Evolutionary conservation across 176 grass and related monocot genomes (phyloP).

Genomic region (Alopecurus myosuroides): DNA sequence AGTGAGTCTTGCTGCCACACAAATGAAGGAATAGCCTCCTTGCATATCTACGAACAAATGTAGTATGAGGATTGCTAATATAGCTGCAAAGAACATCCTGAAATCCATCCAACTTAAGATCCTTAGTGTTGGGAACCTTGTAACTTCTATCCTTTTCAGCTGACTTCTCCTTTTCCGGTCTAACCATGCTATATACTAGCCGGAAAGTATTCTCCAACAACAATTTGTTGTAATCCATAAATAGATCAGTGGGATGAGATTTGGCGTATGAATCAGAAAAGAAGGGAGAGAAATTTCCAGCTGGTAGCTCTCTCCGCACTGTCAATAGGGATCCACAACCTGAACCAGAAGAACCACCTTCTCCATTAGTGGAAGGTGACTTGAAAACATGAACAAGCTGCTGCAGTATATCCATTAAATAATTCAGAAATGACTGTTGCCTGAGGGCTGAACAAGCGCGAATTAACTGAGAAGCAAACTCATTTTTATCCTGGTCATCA

Average conservation of each 20-base stretch:
- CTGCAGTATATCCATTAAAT: slow-evolving; percentile 97
- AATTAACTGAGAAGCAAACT: slow-evolving; percentile 83
- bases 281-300: slow-evolving; percentile 95
- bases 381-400: slow-evolving; percentile 89
- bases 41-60: slow-evolving; percentile 90
- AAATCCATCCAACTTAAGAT: slow-evolving; percentile 95
- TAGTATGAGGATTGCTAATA: slow-evolving; percentile 95
- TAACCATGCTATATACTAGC: slow-evolving; percentile 95
- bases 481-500: slow-evolving; percentile 83
- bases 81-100: slow-evolving; percentile 97
- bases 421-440: slow-evolving; percentile 87
- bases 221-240: slow-evolving; percentile 84
- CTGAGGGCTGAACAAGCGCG: slow-evolving; percentile 81
- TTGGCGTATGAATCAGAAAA: slow-evolving; percentile 98
- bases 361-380: slow-evolving; percentile 58
- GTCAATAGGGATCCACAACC: slow-evolving; percentile 86
- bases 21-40: slow-evolving; percentile 98
- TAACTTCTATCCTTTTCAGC: slow-evolving; percentile 75
- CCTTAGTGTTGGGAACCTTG: slow-evolving; percentile 64
- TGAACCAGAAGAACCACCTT: slow-evolving; percentile 60
- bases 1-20: slow-evolving; percentile 93
- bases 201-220: slow-evolving; percentile 91
- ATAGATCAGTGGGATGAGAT: slow-evolving; percentile 89
- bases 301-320: slow-evolving; percentile 80
- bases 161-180: slow-evolving; percentile 92